These are phyloP conservation scores for Tulasnella sp. DNA, from an alignment of 768 basidiomycete species.

Conservation along the genomic window DNA sequence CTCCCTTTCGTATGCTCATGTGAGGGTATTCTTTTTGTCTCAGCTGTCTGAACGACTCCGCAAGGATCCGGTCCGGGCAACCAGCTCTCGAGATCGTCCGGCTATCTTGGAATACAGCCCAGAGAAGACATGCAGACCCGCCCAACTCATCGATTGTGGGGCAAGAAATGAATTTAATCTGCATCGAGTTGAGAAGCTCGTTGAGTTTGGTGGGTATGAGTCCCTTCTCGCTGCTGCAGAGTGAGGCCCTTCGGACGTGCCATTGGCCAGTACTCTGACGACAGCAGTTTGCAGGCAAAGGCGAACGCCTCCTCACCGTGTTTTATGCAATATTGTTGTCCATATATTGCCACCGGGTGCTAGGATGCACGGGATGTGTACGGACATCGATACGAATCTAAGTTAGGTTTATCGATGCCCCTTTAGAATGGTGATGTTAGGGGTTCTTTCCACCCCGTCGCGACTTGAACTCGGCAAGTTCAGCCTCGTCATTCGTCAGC, in stretches of 20 bases:
- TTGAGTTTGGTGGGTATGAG: background rate
- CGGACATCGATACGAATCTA: background rate
- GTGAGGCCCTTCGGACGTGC: no score
- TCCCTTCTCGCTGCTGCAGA: no score
- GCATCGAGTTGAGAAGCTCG: background rate
- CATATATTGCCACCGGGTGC: no score
- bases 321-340: no score
- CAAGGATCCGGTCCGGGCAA: background rate
- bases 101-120: background rate
- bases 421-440: background rate
- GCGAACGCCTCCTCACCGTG: no score
- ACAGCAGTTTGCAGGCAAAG: no score
- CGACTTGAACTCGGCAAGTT: background rate
- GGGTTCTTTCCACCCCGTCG: background rate
- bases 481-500: background rate
- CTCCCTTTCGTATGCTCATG: no score
- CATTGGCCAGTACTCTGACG: no score
- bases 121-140: background rate
- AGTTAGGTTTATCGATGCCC: background rate
- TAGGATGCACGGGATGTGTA: no score
- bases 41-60: no score
- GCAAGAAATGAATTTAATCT: background rate
- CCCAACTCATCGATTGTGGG: background rate
- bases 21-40: no score
- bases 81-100: background rate